Conservation (phyloP, 2,329 filamentous ascomycete genomes). For the Colletotrichum liaoningense region DNA sequence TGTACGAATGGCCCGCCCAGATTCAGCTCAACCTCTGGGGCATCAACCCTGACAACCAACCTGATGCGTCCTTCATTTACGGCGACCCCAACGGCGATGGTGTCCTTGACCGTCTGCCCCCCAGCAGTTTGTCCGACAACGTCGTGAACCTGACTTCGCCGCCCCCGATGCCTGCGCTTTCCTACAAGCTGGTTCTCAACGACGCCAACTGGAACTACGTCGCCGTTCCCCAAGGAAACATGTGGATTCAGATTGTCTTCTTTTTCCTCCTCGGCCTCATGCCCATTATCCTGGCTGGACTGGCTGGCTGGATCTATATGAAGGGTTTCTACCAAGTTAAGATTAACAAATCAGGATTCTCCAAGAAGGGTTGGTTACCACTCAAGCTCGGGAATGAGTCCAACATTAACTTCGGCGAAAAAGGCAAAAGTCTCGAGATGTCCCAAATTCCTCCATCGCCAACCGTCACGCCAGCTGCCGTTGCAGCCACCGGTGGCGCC, state of each 20-base stretch:
- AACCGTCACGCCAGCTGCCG: slow-evolving; percentile 26
- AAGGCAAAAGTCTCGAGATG: slow-evolving; percentile 40
- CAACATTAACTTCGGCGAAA: slow-evolving; percentile 45
- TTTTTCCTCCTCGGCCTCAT: slow-evolving; percentile 64
- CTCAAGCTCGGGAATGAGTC: slow-evolving; percentile 44
- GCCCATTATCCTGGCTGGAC: slow-evolving; percentile 60
- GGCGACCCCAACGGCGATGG: slow-evolving; percentile 73
- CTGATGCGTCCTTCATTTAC: slow-evolving; percentile 68
- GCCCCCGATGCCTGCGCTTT: slow-evolving; percentile 64
- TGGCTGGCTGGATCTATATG: slow-evolving; percentile 66
- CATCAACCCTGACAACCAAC: slow-evolving; percentile 71
- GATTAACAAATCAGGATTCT: slow-evolving; percentile 59
- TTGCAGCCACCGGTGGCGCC: slow-evolving; percentile 34
- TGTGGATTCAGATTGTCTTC: slow-evolving; percentile 62
- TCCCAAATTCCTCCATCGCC: slow-evolving; percentile 32
- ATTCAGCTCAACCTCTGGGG: slow-evolving; percentile 76
- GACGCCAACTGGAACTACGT: slow-evolving; percentile 65
- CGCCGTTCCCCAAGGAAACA: slow-evolving; percentile 63
- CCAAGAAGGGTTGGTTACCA: slow-evolving; percentile 41
- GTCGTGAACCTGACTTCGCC: slow-evolving; percentile 68
- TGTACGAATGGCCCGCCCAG: slow-evolving; percentile 72
- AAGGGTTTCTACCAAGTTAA: slow-evolving; percentile 64
- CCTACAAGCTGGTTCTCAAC: slow-evolving; percentile 65
- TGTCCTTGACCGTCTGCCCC: slow-evolving; percentile 71
- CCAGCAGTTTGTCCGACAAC: slow-evolving; percentile 65